Evolutionary conservation across 2,329 filamentous ascomycete species (phyloP).

Genomic region (Aspergillus alliaceus): DNA sequence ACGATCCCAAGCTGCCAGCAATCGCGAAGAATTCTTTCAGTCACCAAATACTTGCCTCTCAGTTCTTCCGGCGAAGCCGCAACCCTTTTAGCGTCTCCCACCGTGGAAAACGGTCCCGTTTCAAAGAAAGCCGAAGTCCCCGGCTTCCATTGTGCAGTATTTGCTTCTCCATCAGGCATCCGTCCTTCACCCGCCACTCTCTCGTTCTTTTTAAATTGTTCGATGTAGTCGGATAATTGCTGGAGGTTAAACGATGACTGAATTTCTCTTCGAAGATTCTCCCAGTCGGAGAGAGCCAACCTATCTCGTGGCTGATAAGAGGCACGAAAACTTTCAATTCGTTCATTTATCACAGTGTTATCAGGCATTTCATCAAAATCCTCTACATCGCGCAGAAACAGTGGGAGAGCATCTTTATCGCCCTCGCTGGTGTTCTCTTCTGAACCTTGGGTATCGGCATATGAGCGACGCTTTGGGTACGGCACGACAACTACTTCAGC

Average conservation of each 20-base stretch:
- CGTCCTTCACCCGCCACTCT: neutral
- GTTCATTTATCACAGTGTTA: conserved; percentile 19
- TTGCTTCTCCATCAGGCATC: neutral
- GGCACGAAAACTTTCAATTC: conserved; percentile 29
- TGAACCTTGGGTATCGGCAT: neutral
- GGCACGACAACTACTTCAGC: conserved; percentile 38
- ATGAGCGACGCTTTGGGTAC: conserved; percentile 22
- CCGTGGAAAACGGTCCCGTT: conserved; percentile 13
- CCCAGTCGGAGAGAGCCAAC: conserved; percentile 28
- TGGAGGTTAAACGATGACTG: conserved; percentile 34
- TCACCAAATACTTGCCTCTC: conserved; percentile 32
- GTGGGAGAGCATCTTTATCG: conserved; percentile 15
- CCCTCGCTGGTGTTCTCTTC: conserved; percentile 7
- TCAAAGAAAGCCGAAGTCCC: conserved; percentile 33
- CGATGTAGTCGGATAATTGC: conserved; percentile 35
- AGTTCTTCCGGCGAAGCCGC: conserved; percentile 20
- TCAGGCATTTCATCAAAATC: conserved; percentile 15
- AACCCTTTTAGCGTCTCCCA: conserved; percentile 20
- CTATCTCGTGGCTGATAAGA: conserved; percentile 25
- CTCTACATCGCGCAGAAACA: conserved; percentile 29
- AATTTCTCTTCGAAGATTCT: conserved; percentile 29
- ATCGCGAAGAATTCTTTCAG: conserved; percentile 39
- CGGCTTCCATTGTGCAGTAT: conserved; percentile 28
- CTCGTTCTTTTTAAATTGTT: neutral
- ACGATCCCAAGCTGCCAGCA: conserved; percentile 38